These are phyloP conservation scores for Calophaca sinica DNA, from an alignment of 306 rosid genomes.

Conservation along the genomic window DNA sequence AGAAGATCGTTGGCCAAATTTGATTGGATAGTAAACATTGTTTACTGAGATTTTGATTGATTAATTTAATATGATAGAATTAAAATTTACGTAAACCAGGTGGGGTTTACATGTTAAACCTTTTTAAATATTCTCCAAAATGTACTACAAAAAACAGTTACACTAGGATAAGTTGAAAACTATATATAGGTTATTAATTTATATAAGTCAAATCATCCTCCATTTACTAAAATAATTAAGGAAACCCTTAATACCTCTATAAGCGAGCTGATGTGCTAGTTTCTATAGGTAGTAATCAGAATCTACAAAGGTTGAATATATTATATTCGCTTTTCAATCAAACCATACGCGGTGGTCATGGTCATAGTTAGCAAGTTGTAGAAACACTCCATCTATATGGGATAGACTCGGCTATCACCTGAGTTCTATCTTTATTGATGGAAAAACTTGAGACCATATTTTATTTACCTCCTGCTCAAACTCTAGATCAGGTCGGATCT, in stretches of 20 bases:
- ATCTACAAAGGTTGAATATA: conserved; percentile 25
- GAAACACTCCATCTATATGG: no score
- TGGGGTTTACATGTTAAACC: conserved; percentile 14
- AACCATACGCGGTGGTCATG: no score
- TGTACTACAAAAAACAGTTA: neutral
- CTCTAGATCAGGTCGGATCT: no score
- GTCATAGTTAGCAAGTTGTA: no score
- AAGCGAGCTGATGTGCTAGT: conserved; percentile 21
- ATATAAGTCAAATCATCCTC: conserved; percentile 48
- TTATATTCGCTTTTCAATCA: no score
- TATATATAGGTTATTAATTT: neutral
- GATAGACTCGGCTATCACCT: no score
- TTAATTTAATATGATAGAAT: conserved; percentile 25
- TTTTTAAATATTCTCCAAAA: conserved; percentile 9
- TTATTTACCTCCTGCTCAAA: no score
- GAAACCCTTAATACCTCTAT: conserved; percentile 14
- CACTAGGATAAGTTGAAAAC: neutral
- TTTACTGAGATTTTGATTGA: conserved; percentile 22
- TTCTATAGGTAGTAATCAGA: conserved; percentile 34
- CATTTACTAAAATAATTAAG: conserved; percentile 22
- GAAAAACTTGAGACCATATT: no score
- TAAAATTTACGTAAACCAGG: conserved; percentile 19
- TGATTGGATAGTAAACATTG: conserved; percentile 18
- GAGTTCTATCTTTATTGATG: no score
- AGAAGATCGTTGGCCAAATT: conserved; percentile 35